Evolutionary conservation across 2,329 filamentous ascomycete genomes (phyloP).

Genomic region (Xylariaceae sp.): DNA sequence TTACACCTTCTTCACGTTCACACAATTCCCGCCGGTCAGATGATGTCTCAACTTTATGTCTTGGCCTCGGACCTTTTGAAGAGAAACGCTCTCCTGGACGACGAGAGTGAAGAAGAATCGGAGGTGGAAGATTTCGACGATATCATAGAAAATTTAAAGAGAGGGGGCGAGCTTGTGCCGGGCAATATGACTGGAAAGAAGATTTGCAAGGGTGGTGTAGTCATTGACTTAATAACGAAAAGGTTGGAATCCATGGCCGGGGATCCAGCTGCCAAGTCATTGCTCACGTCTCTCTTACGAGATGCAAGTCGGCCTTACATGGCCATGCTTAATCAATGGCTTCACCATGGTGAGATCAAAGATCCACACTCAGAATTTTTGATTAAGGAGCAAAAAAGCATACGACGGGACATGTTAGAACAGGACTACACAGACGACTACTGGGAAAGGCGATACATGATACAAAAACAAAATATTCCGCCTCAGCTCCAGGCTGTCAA

Average conservation of each 20-base stretch:
- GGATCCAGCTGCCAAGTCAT: conserved; percentile 77
- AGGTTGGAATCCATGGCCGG: conserved; percentile 86
- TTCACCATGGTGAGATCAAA: conserved; percentile 91
- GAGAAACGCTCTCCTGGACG: conserved; percentile 81
- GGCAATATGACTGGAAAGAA: conserved; percentile 81
- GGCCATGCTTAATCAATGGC: conserved; percentile 97
- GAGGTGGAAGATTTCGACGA: conserved; percentile 85
- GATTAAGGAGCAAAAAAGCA: conserved; percentile 93
- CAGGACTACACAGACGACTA: conserved; percentile 99
- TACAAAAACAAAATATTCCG: conserved; percentile 85
- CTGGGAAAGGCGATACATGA: conserved; percentile 96
- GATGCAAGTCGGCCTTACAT: conserved; percentile 94
- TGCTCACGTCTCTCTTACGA: conserved; percentile 76
- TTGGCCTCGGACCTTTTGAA: conserved; percentile 83
- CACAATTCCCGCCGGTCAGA: conserved; percentile 83
- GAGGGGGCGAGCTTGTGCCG: conserved; percentile 76
- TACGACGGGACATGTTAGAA: conserved; percentile 82
- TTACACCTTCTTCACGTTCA: conserved; percentile 91
- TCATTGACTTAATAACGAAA: conserved; percentile 82
- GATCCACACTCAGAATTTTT: conserved; percentile 93
- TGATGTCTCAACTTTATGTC: conserved; percentile 84
- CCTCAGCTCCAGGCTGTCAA: conserved; percentile 87
- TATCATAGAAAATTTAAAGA: conserved; percentile 82
- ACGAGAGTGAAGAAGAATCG: conserved; percentile 66
- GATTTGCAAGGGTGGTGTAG: conserved; percentile 92